Percentiles rank a stretch among this genome's conserved stretches.
Evolutionary conservation across 805 yeast species (phyloP).

Genomic region (Candida nonsorbophila): DNA sequence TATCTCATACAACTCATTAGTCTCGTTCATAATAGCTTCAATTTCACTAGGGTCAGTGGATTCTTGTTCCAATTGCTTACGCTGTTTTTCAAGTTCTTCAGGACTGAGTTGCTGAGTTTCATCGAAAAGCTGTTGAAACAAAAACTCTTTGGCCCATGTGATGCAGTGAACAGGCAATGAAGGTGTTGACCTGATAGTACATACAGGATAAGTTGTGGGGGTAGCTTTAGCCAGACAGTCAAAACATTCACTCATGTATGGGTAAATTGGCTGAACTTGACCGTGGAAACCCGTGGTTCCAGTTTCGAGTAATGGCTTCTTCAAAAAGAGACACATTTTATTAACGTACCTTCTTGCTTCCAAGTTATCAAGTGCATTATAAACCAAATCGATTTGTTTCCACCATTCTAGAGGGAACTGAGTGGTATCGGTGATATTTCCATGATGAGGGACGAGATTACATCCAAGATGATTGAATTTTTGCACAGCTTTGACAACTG

Average conservation of each 20-base stretch:
- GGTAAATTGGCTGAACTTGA: constrained; percentile 87
- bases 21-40: constrained; percentile 58
- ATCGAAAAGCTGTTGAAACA: constrained; percentile 76
- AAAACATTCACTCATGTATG: constrained; percentile 83
- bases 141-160: constrained; percentile 94
- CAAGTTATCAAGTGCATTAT: constrained; percentile 90
- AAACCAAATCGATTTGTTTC: constrained; percentile 67
- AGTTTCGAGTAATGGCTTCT: constrained; percentile 78
- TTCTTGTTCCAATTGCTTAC: constrained; percentile 30
- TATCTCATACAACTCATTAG: constrained; percentile 52
- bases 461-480: constrained; percentile 57
- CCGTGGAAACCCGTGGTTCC: constrained; percentile 97
- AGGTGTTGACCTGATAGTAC: constrained; percentile 96
- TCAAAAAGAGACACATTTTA: constrained; percentile 66
- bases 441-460: constrained; percentile 72
- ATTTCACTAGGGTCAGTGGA: constrained; percentile 62
- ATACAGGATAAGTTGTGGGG: constrained; percentile 89
- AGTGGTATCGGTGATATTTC: constrained; percentile 75
- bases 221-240: constrained; percentile 85
- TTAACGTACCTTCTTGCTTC: constrained; percentile 92
- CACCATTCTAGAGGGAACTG: constrained; percentile 72
- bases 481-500: constrained; percentile 79
- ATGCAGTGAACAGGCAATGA: constrained; percentile 94
- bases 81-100: constrained; percentile 16
- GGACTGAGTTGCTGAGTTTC: constrained; percentile 28